A percentile compares a stretch with the other conserved stretches of the same genome.
phyloP scores from a whole-genome alignment of 73 alveolate species.

The Uronychia binucleata region DNA sequence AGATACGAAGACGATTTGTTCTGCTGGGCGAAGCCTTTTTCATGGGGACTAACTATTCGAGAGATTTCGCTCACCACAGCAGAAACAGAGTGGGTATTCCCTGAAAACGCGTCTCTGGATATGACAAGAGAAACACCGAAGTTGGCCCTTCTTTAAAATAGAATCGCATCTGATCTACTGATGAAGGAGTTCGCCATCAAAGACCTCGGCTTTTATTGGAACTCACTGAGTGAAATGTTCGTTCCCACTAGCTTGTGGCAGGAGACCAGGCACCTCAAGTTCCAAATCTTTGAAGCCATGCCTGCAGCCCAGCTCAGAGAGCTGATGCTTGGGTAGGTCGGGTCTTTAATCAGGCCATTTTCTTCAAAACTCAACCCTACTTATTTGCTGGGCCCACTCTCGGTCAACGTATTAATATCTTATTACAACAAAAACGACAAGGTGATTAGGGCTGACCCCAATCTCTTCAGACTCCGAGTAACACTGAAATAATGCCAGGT shows the following conservation, averaged over 20 bases:
- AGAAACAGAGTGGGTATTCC: slow-evolving; percentile 34
- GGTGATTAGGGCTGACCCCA: not conserved
- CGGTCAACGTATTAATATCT: not conserved
- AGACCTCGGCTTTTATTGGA: slow-evolving; percentile 42
- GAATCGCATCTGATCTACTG: not conserved
- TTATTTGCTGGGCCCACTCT: slow-evolving; percentile 1
- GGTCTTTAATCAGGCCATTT: slow-evolving; percentile 9
- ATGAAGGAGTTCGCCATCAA: slow-evolving; percentile 29
- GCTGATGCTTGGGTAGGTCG: slow-evolving; percentile 35
- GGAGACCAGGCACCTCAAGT: slow-evolving; percentile 20
- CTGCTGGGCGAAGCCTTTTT: slow-evolving; percentile 34
- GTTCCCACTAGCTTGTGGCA: slow-evolving; percentile 52
- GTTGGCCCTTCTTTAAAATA: not conserved
- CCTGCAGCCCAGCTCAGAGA: slow-evolving; percentile 28
- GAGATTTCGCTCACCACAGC: slow-evolving; percentile 28
- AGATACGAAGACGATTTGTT: slow-evolving; percentile 45
- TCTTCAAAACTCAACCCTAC: not conserved
- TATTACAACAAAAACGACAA: slow-evolving; percentile 1
- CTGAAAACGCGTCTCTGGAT: not conserved
- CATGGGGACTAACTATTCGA: slow-evolving; percentile 20
- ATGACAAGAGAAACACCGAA: too few species aligned
- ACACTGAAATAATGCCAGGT: slow-evolving; percentile 13
- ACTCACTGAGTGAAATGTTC: slow-evolving; percentile 55
- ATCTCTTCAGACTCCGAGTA: not conserved
- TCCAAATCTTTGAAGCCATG: slow-evolving; percentile 44